Conservation (phyloP, 2,329 filamentous ascomycete species). For the Tolypocladium cylindrosporum region DNA sequence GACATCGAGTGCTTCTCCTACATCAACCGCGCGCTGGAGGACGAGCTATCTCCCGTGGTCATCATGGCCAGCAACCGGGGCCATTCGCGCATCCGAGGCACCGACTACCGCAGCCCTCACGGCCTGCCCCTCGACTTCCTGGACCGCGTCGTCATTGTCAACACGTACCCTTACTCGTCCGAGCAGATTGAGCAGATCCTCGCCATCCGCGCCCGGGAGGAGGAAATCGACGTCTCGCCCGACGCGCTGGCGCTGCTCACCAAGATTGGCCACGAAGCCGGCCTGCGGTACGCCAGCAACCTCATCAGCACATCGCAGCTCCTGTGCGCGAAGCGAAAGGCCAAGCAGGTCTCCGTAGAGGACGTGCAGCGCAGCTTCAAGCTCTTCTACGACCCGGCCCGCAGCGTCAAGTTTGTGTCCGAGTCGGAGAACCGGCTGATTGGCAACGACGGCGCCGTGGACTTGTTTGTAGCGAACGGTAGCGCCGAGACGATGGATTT, state of each 20-base stretch:
- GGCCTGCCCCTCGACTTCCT: conserved; percentile 92
- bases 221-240: conserved; percentile 84
- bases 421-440: conserved; percentile 92
- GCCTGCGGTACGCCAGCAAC: conserved; percentile 92
- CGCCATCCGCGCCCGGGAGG: conserved; percentile 84
- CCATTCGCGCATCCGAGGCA: conserved; percentile 83
- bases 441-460: conserved; percentile 72
- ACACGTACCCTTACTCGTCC: conserved; percentile 71
- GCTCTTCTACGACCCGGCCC: conserved; percentile 81
- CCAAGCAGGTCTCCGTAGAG: conserved; percentile 71
- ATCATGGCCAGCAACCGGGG: conserved; percentile 99
- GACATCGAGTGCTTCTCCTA: conserved; percentile 99
- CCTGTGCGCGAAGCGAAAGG: conserved; percentile 73
- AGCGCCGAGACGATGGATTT: conserved; percentile 39
- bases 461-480: conserved; percentile 42
- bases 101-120: conserved; percentile 86
- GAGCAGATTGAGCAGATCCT: conserved; percentile 92
- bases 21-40: conserved; percentile 93
- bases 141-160: conserved; percentile 92
- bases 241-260: conserved; percentile 88
- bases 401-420: conserved; percentile 83
- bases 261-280: conserved; percentile 89
- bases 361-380: conserved; percentile 91
- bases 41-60: conserved; percentile 89
- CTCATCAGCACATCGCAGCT: conserved; percentile 92